Evolutionary conservation across 352 stramenopile species (phyloP).

Genomic region (Phytophthora brassicae): DNA sequence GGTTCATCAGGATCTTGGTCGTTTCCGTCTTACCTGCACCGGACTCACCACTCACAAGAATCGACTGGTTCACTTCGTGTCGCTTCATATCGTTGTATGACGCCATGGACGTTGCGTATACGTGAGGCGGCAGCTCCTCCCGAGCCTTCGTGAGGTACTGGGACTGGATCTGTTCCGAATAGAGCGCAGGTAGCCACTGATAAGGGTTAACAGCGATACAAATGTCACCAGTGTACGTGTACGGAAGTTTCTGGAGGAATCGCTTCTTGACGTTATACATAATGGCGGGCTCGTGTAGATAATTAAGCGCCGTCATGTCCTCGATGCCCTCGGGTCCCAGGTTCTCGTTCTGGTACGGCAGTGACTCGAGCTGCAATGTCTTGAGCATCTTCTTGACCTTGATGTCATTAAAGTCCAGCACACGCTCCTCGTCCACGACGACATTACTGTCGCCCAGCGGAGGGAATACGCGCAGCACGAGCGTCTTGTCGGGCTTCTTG

Average conservation of each 20-base stretch:
- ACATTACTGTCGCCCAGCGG: constrained; percentile 25
- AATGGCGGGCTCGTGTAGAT: constrained; percentile 77
- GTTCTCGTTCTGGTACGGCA: constrained; percentile 87
- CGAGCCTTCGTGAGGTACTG: constrained; percentile 66
- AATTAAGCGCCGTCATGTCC: constrained; percentile 83
- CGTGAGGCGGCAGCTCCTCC: constrained; percentile 66
- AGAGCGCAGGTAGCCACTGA: constrained; percentile 85
- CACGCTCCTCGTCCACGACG: constrained; percentile 45
- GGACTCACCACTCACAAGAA: constrained; percentile 86
- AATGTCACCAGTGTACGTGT: constrained; percentile 84
- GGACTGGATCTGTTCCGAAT: constrained; percentile 68
- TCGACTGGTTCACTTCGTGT: constrained; percentile 74
- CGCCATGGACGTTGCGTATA: constrained; percentile 71
- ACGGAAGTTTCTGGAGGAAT: constrained; percentile 68
- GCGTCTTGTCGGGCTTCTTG: constrained; percentile 59
- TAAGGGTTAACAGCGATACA: constrained; percentile 84
- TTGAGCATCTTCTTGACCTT: constrained; percentile 63
- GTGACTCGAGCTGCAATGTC: constrained; percentile 66
- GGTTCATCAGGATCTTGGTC: constrained; percentile 90
- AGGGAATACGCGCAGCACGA: constrained; percentile 54
- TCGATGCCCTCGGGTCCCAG: constrained; percentile 67
- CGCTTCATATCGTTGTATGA: constrained; percentile 72
- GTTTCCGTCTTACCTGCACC: constrained; percentile 89
- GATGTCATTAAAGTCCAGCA: constrained; percentile 77
- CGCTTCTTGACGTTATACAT: constrained; percentile 78